Conservation (phyloP, 148 eudicot species). For the Rhododendron molle region DNA sequence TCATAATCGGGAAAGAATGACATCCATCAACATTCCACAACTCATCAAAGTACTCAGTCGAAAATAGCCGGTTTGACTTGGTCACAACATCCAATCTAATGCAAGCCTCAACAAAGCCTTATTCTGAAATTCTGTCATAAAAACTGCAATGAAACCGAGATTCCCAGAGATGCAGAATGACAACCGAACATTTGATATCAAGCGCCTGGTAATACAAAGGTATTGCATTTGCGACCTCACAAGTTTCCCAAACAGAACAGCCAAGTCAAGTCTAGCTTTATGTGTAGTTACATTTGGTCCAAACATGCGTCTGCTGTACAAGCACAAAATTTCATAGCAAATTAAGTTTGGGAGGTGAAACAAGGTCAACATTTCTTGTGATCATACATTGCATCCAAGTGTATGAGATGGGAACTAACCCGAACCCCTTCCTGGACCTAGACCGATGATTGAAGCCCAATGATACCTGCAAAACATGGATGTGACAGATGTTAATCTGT, state of each 20-base stretch:
- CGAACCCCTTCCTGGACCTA: constrained; percentile 10
- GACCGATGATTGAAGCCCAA: constrained; percentile 65
- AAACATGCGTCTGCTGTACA: not conserved
- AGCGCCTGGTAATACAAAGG: not conserved
- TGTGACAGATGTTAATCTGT: constrained; percentile 7
- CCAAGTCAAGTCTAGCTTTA: not conserved
- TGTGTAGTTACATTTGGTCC: not conserved
- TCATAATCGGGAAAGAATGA: not conserved
- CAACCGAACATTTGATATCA: not conserved
- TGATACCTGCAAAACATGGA: constrained; percentile 51
- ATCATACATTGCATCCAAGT: not conserved
- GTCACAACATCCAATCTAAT: not conserved
- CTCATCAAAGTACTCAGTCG: no score
- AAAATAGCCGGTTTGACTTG: not conserved
- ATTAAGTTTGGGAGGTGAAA: not conserved
- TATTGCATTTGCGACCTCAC: not conserved
- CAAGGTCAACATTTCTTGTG: not conserved
- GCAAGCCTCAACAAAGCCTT: not conserved
- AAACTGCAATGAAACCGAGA: not conserved
- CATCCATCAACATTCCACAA: not conserved
- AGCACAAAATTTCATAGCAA: not conserved
- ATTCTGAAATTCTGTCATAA: not conserved
- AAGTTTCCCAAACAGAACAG: not conserved
- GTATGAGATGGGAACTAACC: not conserved
- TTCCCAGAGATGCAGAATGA: not conserved